These are phyloP conservation scores for Entomortierella parvispora DNA, from an alignment of 192 early-diverging fungal genomes.

Conservation along the genomic window DNA sequence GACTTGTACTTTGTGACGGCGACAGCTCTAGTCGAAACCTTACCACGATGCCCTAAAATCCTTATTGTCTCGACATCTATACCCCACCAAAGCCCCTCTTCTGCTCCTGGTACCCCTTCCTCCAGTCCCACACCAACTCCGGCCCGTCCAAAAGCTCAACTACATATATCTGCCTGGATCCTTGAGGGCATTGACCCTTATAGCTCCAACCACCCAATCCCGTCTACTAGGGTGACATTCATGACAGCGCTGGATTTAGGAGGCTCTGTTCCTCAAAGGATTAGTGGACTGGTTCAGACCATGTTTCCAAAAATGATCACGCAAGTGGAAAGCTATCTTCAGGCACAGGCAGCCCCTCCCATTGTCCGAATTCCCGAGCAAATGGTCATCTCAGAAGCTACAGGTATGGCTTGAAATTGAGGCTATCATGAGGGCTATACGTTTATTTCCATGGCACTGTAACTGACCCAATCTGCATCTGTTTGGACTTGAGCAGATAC, in stretches of 20 bases:
- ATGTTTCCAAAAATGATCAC: conserved; percentile 56
- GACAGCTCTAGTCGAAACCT: conserved; percentile 30
- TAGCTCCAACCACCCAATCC: conserved; percentile 61
- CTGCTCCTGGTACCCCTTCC: background rate
- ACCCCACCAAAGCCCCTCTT: background rate
- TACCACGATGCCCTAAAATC: conserved; percentile 32
- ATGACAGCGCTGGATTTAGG: conserved; percentile 60
- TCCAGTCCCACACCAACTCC: conserved; percentile 7
- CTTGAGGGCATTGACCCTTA: conserved; percentile 64
- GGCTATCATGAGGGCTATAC: too few relatives aligned
- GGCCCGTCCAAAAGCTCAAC: conserved; percentile 33
- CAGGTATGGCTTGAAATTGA: conserved; percentile 3
- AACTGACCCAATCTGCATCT: background rate
- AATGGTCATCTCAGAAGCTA: conserved; percentile 10
- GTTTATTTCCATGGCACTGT: background rate
- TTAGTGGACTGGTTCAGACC: conserved; percentile 57
- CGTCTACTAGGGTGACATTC: conserved; percentile 60
- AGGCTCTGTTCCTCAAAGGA: conserved; percentile 53
- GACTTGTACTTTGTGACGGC: conserved; percentile 54
- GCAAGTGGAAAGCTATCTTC: conserved; percentile 55
- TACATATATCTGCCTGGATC: conserved; percentile 63
- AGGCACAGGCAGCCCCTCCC: conserved; percentile 55
- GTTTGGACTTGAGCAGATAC: background rate
- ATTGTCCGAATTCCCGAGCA: conserved; percentile 42
- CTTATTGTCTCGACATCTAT: conserved; percentile 39